These are phyloP conservation scores for Linnemannia hyalina DNA, from an alignment of 192 early-diverging fungal genomes.

Conservation along the genomic window DNA sequence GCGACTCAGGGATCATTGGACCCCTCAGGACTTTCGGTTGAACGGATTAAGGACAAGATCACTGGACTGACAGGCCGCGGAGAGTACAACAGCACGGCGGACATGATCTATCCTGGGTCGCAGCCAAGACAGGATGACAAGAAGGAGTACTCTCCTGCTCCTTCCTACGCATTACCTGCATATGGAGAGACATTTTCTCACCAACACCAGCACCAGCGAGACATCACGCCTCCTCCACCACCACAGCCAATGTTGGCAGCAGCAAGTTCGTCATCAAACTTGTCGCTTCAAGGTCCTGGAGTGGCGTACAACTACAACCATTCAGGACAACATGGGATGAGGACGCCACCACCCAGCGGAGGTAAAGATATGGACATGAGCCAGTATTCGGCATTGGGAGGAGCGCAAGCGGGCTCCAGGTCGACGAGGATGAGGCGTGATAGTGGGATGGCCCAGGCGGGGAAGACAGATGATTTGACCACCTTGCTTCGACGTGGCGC, in stretches of 20 bases:
- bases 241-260: background rate
- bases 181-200: conserved; percentile 4
- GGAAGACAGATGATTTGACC: conserved; percentile 17
- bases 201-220: conserved; percentile 8
- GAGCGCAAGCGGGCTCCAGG: background rate
- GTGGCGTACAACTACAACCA: background rate
- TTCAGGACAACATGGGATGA: conserved; percentile 27
- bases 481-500: conserved; percentile 21
- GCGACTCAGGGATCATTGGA: conserved; percentile 20
- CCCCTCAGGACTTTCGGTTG: background rate
- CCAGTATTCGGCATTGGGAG: conserved; percentile 16
- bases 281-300: background rate
- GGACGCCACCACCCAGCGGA: conserved; percentile 48
- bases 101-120: conserved; percentile 27
- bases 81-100: conserved; percentile 21
- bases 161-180: background rate
- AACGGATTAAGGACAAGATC: conserved; percentile 11
- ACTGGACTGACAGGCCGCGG: conserved; percentile 9
- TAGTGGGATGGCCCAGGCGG: conserved; percentile 20
- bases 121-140: conserved; percentile 31
- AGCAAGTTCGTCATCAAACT: background rate
- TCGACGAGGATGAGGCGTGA: conserved; percentile 19
- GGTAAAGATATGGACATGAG: conserved; percentile 35
- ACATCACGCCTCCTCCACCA: conserved; percentile 14
- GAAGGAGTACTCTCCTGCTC: conserved; percentile 23